Conservation (phyloP, 306 rosid species). For the Corylus americana region DNA sequence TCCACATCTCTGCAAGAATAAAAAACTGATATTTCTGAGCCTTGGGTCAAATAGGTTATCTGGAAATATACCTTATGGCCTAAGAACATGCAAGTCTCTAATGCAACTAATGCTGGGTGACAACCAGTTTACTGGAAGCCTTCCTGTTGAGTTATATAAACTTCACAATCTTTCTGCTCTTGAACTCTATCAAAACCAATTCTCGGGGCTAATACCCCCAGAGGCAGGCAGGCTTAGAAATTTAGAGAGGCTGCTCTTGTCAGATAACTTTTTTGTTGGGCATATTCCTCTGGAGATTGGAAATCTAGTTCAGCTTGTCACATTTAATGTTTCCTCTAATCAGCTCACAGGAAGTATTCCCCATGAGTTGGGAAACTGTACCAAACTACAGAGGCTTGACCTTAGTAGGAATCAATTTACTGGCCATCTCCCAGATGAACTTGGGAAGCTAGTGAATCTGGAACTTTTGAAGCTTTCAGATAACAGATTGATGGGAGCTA, state of each 20-base stretch:
- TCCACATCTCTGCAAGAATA: conserved; percentile 53
- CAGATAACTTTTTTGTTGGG: conserved; percentile 59
- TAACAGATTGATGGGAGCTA: conserved; percentile 54
- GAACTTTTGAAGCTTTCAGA: conserved; percentile 74
- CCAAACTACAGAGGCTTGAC: conserved; percentile 68
- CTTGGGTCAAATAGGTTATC: conserved; percentile 66
- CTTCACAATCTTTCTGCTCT: conserved; percentile 73
- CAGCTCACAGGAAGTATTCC: conserved; percentile 59
- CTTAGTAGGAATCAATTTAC: conserved; percentile 65
- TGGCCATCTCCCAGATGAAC: conserved; percentile 53
- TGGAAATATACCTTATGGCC: conserved; percentile 66
- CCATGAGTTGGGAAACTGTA: conserved; percentile 64
- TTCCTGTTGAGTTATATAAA: conserved; percentile 55
- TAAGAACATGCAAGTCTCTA: conserved; percentile 66
- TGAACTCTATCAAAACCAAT: conserved; percentile 55
- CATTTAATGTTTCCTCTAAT: conserved; percentile 69
- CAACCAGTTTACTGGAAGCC: conserved; percentile 58
- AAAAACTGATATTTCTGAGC: conserved; percentile 61
- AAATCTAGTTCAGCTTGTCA: conserved; percentile 50
- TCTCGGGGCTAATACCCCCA: conserved; percentile 52
- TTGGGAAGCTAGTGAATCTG: conserved; percentile 69
- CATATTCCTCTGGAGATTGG: conserved; percentile 64
- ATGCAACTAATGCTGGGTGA: conserved; percentile 75
- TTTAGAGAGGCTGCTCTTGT: conserved; percentile 65
- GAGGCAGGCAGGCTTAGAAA: conserved; percentile 52